These are phyloP conservation scores for Colletotrichum sp. DNA, from an alignment of 2,329 filamentous ascomycete genomes.

Conservation along the genomic window DNA sequence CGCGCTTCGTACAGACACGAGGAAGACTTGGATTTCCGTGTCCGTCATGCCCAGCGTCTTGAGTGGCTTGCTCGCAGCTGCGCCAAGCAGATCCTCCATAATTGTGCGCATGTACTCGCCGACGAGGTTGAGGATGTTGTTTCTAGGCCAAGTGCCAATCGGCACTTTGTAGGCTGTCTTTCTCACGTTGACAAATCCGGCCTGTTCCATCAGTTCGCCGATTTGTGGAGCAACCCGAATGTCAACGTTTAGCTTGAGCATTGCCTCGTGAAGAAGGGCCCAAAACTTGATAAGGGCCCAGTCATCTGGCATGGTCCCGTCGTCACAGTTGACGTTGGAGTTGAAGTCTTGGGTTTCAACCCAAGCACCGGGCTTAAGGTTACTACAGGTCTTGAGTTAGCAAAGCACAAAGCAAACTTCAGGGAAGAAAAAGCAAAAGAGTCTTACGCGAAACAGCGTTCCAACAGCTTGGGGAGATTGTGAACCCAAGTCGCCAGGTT, in stretches of 20 bases:
- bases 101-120: neutral
- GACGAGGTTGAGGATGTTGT: constrained; percentile 38
- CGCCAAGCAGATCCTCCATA: neutral
- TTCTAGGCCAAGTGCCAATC: constrained; percentile 27
- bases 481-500: neutral
- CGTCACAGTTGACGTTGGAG: constrained; percentile 39
- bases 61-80: neutral
- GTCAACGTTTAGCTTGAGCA: neutral
- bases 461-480: neutral
- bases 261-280: neutral
- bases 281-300: neutral
- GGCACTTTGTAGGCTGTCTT: constrained; percentile 12
- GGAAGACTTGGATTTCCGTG: constrained; percentile 31
- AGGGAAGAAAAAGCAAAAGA: neutral
- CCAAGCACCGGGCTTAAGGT: constrained; percentile 47
- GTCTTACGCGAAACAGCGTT: neutral
- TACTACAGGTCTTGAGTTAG: neutral
- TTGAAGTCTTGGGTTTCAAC: constrained; percentile 50
- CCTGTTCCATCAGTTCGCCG: constrained; percentile 15
- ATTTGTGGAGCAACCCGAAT: neutral
- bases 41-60: neutral
- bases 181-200: constrained; percentile 27
- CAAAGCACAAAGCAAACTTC: neutral
- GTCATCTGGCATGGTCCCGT: constrained; percentile 32
- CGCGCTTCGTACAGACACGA: constrained; percentile 34